Evolutionary conservation across 176 grass and related monocot species (phyloP), one percentile per base, ranked within the genome.

Genomic region (Hordeum vulgare): DNA sequence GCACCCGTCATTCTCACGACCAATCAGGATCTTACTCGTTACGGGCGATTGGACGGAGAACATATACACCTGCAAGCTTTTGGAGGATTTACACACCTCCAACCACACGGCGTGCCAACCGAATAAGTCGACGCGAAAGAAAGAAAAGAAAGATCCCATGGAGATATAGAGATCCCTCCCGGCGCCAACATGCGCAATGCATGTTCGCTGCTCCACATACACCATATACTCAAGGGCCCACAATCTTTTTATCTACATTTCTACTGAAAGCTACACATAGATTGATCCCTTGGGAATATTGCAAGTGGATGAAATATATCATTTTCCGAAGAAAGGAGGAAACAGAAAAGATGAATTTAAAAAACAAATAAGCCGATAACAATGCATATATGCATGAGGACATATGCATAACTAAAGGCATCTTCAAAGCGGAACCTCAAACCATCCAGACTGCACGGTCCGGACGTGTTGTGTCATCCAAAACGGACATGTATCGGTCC

Each of bases 71-170:
- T n/a, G 21, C 37, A 21, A 69, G 37, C 71, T 85, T 89, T 77
- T 77, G 20, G 12, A 9, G 8, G 70, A 89, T 89, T 81, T 84
- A 84, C 76, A 28, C 34, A 36, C 35, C 36, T 29, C 24, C 70
- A 73, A 73, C 87, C 76, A 80, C 61, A 85, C 21, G 69, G 23
- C 60, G 23, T 66, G 82, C 71, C 31, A 54, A 81, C 87, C 51
- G 71, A 89, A 81, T 81, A 47, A 26, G 25, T 53, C 39, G 23
- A 71, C 12, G 1, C 21, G 7, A 54, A 71, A 37, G 29, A 36
- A 51, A 26, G 29, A 36, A 51, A 71, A 74, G 42, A 42, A 60
- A 61, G 61, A 89, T 85, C 72, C 81, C 1, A 20, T 49, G 26
- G 11, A 44, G 40, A 80, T 65, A 66, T 63, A 78, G 58, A 28